Base-by-base conservation (phyloP, 768 basidiomycete genomes). In the Podaxis rugospora region DNA sequence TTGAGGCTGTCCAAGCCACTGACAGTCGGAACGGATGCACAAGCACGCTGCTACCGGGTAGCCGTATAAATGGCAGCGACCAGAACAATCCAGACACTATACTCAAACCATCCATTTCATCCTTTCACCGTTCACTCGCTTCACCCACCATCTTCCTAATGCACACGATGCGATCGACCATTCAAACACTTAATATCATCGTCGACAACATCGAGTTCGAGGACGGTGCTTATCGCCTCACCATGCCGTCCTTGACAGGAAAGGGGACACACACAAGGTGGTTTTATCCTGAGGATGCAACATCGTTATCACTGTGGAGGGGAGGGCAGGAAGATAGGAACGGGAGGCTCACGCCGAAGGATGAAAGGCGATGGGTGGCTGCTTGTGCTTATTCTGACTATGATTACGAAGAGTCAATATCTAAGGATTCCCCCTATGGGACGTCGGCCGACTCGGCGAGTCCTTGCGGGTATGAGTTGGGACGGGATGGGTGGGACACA, bases 221-320 rank as follows among this genome's bases (percentile, higher is more conserved):
- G 3, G 21, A 39, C 14, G 57, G 57, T 10, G 36, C 11, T 7
- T 58, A 39, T 27, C 47, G 57, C 21, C 36, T 58, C 36, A 58
- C 35, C 18, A 40, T 36, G 18, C 18, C 21, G 14, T 58, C 57
- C 18, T 9, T 50, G 35, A 58, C 57, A 9, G 57, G 57, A 37
- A 16, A 58, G 14, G 57, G 57, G 3, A 58, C 47, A 11, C 57
- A 37, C 13, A 50, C 37, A n/a, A 58, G 27, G 25, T 58, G 57
- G 57, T 49, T 50, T 36, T 58, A 58, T 50, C 46, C 57, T 2
- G 57, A 51, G 49, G 21, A 14, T 36, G 23, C 16, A 21, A 37
- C 14, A 37, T 18, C 7, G 2, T 25, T n/a, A 37, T 28, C 21
- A 21, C 36, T 7, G 23, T 16, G 57, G n/a, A 37, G 23, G 7